Evolutionary conservation across 202 grass and related monocot genomes (phyloP).

Genomic region (Musa balbisiana): DNA sequence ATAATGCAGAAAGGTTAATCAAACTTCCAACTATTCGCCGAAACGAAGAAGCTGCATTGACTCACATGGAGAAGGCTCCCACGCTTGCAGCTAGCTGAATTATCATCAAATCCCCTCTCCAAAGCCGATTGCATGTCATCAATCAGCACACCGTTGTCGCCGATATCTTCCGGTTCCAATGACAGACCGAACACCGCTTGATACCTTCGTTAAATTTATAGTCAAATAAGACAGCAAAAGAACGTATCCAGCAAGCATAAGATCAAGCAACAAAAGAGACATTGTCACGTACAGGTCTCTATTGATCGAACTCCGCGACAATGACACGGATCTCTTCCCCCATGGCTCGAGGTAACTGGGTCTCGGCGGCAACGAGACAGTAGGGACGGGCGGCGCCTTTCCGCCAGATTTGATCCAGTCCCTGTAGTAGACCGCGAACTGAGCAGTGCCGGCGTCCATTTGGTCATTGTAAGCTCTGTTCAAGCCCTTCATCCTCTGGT

Average conservation of each 20-base stretch:
- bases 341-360: conserved; percentile 21
- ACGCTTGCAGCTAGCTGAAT: conserved; percentile 37
- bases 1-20: neutral
- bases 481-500: conserved; percentile 45
- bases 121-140: conserved; percentile 29
- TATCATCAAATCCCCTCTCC: conserved; percentile 31
- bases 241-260: neutral
- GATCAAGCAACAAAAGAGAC: neutral
- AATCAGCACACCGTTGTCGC: conserved; percentile 31
- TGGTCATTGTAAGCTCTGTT: conserved; percentile 71
- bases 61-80: conserved; percentile 70
- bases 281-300: conserved; percentile 57
- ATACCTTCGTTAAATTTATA: conserved; percentile 41
- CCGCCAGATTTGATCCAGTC: conserved; percentile 75
- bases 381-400: conserved; percentile 45
- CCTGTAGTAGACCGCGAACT: conserved; percentile 86
- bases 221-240: neutral
- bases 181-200: conserved; percentile 71
- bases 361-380: conserved; percentile 52
- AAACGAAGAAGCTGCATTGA: conserved; percentile 11
- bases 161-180: conserved; percentile 34
- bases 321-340: conserved; percentile 41
- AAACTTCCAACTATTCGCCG: neutral
- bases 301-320: conserved; percentile 56
- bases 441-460: conserved; percentile 67